These are phyloP conservation scores for Coffea humblotiana DNA, from an alignment of 305 asterid species.

Conservation along the genomic window DNA sequence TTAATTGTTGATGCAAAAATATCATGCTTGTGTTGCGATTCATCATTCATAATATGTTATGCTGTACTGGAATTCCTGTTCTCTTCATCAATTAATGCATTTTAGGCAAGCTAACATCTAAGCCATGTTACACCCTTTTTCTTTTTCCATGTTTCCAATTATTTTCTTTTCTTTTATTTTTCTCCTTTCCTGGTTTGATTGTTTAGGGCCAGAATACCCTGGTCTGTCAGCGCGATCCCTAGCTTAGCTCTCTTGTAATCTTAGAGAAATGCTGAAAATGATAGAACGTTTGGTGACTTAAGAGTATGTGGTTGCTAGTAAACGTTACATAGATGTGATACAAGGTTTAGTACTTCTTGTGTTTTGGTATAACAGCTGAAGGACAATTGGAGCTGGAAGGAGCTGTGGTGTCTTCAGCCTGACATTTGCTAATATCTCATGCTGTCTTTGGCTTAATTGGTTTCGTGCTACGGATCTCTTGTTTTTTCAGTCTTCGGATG, in stretches of 20 bases:
- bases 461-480: not conserved
- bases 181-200: too few relatives aligned
- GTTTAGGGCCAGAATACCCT: not conserved
- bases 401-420: not conserved
- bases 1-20: not conserved
- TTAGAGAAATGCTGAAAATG: not conserved
- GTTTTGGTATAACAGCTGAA: not conserved
- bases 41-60: not conserved
- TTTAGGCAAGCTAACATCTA: not conserved
- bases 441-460: not conserved
- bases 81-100: not conserved
- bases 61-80: not conserved
- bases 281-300: not conserved
- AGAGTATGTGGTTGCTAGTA: not conserved
- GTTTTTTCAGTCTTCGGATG: not conserved
- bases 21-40: not conserved
- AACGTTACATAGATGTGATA: not conserved
- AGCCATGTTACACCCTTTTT: not conserved
- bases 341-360: not conserved
- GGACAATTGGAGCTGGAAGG: not conserved
- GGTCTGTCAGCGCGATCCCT: not conserved
- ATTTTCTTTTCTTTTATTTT: not conserved
- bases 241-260: not conserved
- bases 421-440: not conserved
- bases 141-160: not conserved